These are phyloP conservation scores for Hyaloperonospora arabidopsidis DNA, from an alignment of 352 stramenopile species.

Conservation along the genomic window DNA sequence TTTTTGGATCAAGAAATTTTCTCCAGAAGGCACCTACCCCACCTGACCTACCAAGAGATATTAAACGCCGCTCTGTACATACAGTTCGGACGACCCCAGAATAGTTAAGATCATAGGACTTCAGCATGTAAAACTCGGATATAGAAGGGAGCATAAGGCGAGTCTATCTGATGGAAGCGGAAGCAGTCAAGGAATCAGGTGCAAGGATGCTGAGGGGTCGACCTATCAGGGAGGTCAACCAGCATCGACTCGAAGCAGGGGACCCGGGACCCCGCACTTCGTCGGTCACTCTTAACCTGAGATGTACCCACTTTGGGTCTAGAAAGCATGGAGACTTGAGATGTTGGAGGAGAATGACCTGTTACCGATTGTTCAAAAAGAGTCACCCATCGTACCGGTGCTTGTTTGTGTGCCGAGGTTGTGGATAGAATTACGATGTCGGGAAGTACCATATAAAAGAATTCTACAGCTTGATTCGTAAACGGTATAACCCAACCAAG, in stretches of 20 bases:
- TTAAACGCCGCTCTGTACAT: too few relatives aligned
- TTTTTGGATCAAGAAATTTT: not conserved
- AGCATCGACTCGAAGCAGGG: not conserved
- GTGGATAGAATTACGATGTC: not conserved
- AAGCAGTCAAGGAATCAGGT: not conserved
- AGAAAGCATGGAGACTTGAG: not conserved
- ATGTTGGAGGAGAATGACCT: slow-evolving; percentile 1
- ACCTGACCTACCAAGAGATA: too few relatives aligned
- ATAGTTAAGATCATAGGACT: not conserved
- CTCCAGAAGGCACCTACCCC: not conserved
- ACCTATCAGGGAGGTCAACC: not conserved
- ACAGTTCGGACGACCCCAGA: not conserved
- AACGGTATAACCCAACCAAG: not conserved
- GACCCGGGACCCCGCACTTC: not conserved
- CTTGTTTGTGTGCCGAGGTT: slow-evolving; percentile 2
- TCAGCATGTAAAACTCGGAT: too few relatives aligned
- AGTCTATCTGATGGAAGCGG: not conserved
- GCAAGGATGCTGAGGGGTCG: not conserved
- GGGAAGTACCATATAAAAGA: not conserved
- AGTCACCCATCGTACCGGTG: slow-evolving; percentile 1
- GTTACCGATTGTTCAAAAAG: not conserved
- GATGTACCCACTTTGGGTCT: not conserved
- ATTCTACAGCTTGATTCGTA: not conserved
- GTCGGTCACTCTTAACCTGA: not conserved
- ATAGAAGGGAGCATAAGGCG: not conserved